Base-by-base conservation (phyloP, 768 basidiomycete species). In the Galerina marginata region DNA sequence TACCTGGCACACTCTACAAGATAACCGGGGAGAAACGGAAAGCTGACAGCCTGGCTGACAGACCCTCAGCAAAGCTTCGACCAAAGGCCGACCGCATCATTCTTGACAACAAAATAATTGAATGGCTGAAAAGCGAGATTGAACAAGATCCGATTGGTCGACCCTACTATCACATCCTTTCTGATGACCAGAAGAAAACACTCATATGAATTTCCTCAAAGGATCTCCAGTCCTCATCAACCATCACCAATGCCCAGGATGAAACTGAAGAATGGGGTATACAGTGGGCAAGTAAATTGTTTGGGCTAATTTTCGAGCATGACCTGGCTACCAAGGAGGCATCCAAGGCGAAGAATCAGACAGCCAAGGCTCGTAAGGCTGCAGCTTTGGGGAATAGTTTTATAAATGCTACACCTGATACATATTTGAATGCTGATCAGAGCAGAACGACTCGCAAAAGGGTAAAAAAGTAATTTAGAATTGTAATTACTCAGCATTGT, bases 201-300 rank as follows among this genome's bases (percentile, higher is more conserved):
- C 65, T 73, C n/a, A 47, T 69, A 2, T 42, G 59, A 6, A 58
- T 61, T 9, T 54, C 46, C 9, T 55, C 59, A 0, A 29, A 43
- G 9, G 61, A 60, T 0, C 45, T 70, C 10, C 58, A 4, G 1
- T 50, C 61, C 0, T 9, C 63, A 4, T n/a, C 25, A 0, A 37
- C 54, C 1, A 64, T 73, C 7, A 60, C 59, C 0, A 15, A 15
- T 16, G 37, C 65, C 0, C 40, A 74, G 0, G 39, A 68, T 3
- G 69, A 73, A 46, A 60, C 65, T 0, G 2, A 12, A 0, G 72
- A 72, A 54, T 74, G 73, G 72, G 63, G 4, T 2, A 52, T 16
- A 9, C 56, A 68, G 14, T 74, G 69, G 68, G 63, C 58, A 12
- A n/a, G 26, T 4, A 43, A 59, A 25, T 16, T 67, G 9, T 65